Evolutionary conservation across 2,329 filamentous ascomycete species (phyloP), one percentile per base, ranked within the genome.

Genomic region (Plenodomus biglobosus): DNA sequence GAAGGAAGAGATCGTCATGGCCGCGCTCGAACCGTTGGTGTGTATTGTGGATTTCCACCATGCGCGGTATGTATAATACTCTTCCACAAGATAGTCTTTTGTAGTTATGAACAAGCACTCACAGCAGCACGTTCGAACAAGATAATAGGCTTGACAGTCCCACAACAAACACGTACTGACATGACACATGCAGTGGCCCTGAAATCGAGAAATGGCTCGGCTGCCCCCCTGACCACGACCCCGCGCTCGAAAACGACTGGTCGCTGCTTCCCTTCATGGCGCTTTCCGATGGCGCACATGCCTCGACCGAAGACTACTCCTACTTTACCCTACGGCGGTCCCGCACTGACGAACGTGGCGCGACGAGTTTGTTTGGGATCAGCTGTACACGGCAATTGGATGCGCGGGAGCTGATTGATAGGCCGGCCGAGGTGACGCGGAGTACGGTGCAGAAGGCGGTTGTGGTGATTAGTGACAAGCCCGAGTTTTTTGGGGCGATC

Each of bases 361-460:
- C 85, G 22, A 91, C 89, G 2, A 95, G 90, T 19, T 83, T 99
- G 18, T 99, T 99, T 69, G 94, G 94, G 53, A 96, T 99, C 67
- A 88, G 91, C 16, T 99, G 94, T 72, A 96, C 92, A 15, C 83
- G 92, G 50, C 94, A 97, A 75, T 82, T 99, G 65, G 89, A 95
- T 66, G 82, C 91, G 15, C 84, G 84, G 13, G 79, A 85, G 62
- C 79, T 99, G 54, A 81, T 90, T 58, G 85, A 89, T 66, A 84
- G 90, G 21, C 88, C 91, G 0, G 78, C 87, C 42, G 92, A 97
- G 48, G 94, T 99, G 42, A 99, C 94, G n/a, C 83, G 94, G 53
- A 96, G 90, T 51, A 96, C 94, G 1, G 94, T 99, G 36, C 94
- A 99, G 71, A 99, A 99, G 77, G 94, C 92, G 13, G 91, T 99